Conservation (phyloP, 202 grass and related monocot species). For the Alloteropsis angusta region DNA sequence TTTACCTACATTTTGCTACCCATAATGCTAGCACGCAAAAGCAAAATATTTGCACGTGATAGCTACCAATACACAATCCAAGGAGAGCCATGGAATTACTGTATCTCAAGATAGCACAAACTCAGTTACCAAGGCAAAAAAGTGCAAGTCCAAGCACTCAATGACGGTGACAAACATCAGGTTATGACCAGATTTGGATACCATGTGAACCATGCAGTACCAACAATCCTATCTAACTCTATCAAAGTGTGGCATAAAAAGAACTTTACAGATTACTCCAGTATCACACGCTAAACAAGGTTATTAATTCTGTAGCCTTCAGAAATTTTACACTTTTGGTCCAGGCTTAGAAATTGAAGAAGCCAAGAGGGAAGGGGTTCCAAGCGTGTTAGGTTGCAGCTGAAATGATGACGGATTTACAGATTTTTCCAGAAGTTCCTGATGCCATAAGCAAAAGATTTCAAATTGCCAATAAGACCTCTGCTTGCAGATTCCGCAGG, state of each 20-base stretch:
- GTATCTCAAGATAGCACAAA: neutral
- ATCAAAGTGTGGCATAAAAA: neutral
- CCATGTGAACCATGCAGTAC: neutral
- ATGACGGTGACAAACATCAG: neutral
- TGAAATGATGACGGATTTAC: slow-evolving; percentile 28
- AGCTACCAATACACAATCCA: no score
- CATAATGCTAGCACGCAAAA: no score
- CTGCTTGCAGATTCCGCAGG: slow-evolving; percentile 13
- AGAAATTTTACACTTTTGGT: neutral
- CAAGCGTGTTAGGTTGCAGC: neutral
- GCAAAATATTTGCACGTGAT: no score
- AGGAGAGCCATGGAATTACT: neutral
- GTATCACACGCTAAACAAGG: neutral
- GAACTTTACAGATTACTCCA: slow-evolving; percentile 6
- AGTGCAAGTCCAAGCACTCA: neutral
- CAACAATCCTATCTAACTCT: neutral
- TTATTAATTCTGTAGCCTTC: slow-evolving; percentile 7
- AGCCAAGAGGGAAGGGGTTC: neutral
- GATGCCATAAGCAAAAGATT: slow-evolving; percentile 53
- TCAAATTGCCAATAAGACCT: slow-evolving; percentile 49
- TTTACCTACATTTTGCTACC: no score
- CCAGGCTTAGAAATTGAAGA: neutral
- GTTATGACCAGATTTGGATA: neutral
- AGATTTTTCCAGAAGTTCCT: slow-evolving; percentile 58
- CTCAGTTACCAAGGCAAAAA: neutral